Evolutionary conservation across 768 basidiomycete species (phyloP).

Genomic region (Podaxis sp.): DNA sequence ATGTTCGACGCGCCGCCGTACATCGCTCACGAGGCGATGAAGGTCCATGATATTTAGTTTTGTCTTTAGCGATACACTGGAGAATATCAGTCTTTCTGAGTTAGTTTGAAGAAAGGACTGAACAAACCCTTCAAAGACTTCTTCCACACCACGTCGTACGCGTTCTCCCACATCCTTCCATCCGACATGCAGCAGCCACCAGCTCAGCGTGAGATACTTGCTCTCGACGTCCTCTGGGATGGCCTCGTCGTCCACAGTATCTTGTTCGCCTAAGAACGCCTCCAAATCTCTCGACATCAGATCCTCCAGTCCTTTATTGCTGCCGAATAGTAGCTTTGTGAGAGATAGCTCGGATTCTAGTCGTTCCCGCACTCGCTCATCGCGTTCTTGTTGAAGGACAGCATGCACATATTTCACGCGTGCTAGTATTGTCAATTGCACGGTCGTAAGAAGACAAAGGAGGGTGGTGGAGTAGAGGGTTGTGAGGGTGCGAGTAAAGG

Average conservation of each 20-base stretch:
- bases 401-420: slow-evolving; percentile 77
- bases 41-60: slow-evolving; percentile 72
- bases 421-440: slow-evolving; percentile 85
- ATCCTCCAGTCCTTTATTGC: slow-evolving; percentile 25
- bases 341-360: slow-evolving; percentile 41
- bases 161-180: slow-evolving; percentile 24
- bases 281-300: slow-evolving; percentile 23
- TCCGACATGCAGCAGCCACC: slow-evolving; percentile 23
- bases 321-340: slow-evolving; percentile 34
- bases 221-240: slow-evolving; percentile 68
- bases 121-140: slow-evolving; percentile 81
- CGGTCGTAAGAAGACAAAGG: slow-evolving; percentile 79
- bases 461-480: slow-evolving; percentile 85
- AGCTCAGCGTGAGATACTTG: slow-evolving; percentile 22
- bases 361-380: slow-evolving; percentile 52
- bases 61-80: slow-evolving; percentile 80
- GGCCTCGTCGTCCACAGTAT: slow-evolving; percentile 6
- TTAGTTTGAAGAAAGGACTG: neutral
- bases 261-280: slow-evolving; percentile 21
- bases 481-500: slow-evolving; percentile 85
- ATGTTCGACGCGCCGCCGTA: slow-evolving; percentile 75
- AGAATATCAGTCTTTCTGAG: neutral
- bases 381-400: slow-evolving; percentile 57
- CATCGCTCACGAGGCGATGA: slow-evolving; percentile 65
- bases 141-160: slow-evolving; percentile 21